A percentile compares a stretch with the other conserved stretches of the same genome.
phyloP scores from a whole-genome alignment of 2,329 filamentous ascomycete species.

The Bipolaris cookei region DNA sequence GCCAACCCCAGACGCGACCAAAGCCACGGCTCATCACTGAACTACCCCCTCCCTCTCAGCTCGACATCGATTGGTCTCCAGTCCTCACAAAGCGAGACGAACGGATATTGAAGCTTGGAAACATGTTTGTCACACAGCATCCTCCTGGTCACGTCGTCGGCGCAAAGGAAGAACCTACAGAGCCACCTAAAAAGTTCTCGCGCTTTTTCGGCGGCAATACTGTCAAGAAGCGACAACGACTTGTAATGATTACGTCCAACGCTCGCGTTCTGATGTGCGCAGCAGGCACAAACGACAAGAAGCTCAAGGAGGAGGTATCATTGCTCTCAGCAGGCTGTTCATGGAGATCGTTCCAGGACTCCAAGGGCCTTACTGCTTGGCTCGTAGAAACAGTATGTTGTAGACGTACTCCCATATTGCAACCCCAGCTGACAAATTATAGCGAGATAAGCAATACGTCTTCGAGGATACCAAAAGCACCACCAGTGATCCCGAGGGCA shows the following conservation, averaged over 20 bases:
- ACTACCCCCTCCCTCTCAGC: constrained; percentile 67
- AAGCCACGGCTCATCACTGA: constrained; percentile 85
- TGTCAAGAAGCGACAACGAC: constrained; percentile 87
- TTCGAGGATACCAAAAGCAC: constrained; percentile 91
- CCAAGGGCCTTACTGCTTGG: constrained; percentile 88
- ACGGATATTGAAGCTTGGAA: constrained; percentile 91
- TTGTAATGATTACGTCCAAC: constrained; percentile 94
- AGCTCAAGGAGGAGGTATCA: constrained; percentile 90
- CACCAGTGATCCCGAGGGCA: constrained; percentile 66
- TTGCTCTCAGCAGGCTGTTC: constrained; percentile 75
- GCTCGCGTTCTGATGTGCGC: constrained; percentile 89
- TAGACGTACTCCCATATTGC: not conserved
- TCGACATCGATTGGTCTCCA: constrained; percentile 80
- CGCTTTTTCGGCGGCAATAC: constrained; percentile 91
- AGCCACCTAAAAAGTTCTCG: constrained; percentile 81
- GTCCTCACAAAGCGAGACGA: constrained; percentile 91
- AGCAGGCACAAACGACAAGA: constrained; percentile 93
- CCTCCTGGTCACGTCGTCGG: constrained; percentile 77
- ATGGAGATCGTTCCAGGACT: constrained; percentile 81
- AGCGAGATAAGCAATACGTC: constrained; percentile 88
- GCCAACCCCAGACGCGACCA: constrained; percentile 53
- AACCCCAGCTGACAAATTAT: constrained; percentile 15
- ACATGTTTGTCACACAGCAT: constrained; percentile 81
- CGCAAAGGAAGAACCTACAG: constrained; percentile 68
- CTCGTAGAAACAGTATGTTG: constrained; percentile 87